Evolutionary conservation across 1,284 basidiomycete species (phyloP).

Genomic region (Cryptococcus depauperatus): DNA sequence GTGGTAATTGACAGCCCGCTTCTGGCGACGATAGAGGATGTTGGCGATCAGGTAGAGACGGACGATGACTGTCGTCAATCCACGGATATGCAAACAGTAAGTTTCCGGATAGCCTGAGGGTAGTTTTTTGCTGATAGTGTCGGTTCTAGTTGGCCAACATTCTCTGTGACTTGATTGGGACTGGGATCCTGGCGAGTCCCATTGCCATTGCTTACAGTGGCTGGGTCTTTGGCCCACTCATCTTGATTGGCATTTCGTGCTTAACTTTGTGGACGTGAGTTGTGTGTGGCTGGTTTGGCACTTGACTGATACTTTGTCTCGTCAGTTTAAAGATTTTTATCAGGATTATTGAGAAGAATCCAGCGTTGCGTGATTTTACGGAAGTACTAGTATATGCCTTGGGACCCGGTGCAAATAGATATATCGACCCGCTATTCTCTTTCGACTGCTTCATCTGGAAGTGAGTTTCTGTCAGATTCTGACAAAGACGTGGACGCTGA

Average conservation of each 20-base stretch:
- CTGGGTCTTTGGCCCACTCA: slow-evolving; percentile 65
- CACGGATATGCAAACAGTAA: too few relatives aligned
- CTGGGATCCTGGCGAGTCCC: slow-evolving; percentile 81
- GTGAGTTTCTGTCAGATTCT: too few relatives aligned
- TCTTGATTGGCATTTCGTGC: slow-evolving; percentile 64
- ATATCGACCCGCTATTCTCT: slow-evolving; percentile 69
- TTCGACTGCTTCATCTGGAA: slow-evolving; percentile 65
- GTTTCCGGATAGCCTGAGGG: too few relatives aligned
- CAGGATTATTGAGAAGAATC: slow-evolving; percentile 38
- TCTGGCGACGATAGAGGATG: too few relatives aligned
- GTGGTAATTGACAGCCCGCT: too few relatives aligned
- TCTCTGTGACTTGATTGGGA: slow-evolving; percentile 73
- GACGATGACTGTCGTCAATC: too few relatives aligned
- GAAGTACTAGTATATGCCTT: slow-evolving; percentile 37
- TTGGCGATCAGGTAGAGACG: too few relatives aligned
- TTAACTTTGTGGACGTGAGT: slow-evolving; percentile 79
- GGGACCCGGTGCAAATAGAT: slow-evolving; percentile 57
- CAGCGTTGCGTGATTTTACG: slow-evolving; percentile 35
- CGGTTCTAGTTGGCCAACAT: slow-evolving; percentile 69
- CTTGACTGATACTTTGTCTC: not conserved
- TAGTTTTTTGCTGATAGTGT: too few relatives aligned
- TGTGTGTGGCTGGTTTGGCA: not conserved
- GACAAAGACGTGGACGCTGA: too few relatives aligned
- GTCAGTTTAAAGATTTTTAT: slow-evolving; percentile 38
- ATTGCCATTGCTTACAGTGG: slow-evolving; percentile 77